These are phyloP conservation scores for Hanseniaspora pseudoguilliermondii DNA, from an alignment of 805 yeast species.

Conservation along the genomic window DNA sequence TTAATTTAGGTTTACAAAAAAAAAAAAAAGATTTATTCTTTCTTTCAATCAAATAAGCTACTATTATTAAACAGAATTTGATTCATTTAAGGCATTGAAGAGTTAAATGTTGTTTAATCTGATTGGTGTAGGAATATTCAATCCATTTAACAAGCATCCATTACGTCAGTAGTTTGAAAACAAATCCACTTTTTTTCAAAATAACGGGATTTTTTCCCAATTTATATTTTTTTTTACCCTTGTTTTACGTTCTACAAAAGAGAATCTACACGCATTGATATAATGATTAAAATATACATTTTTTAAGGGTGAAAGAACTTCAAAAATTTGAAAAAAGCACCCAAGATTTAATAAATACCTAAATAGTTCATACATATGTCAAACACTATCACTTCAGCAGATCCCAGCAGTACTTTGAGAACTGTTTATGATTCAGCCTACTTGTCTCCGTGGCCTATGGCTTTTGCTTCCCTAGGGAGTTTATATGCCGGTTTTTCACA, in stretches of 20 bases:
- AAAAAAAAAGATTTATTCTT: not conserved
- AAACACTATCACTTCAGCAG: not conserved
- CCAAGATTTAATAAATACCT: not conserved
- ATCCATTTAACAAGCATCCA: not conserved
- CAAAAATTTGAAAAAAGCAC: not conserved
- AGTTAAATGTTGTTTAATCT: too few relatives aligned
- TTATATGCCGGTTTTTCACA: conserved; percentile 1
- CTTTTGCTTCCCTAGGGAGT: conserved; percentile 1
- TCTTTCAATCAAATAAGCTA: not conserved
- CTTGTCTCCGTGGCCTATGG: conserved; percentile 6
- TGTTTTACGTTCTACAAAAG: not conserved
- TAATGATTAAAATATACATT: too few relatives aligned
- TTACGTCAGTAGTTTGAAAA: not conserved
- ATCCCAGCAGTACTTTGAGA: not conserved
- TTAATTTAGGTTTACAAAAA: conserved; percentile 13
- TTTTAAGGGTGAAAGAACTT: not conserved
- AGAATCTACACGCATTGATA: not conserved
- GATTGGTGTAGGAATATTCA: too few relatives aligned
- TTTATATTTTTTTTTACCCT: not conserved
- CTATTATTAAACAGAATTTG: too few relatives aligned
- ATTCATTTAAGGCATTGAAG: too few relatives aligned
- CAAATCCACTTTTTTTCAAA: not conserved
- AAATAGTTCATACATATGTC: not conserved
- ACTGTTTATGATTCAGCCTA: not conserved
- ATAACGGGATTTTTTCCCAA: too few relatives aligned